These are phyloP conservation scores for Eutypella sp. DNA, from an alignment of 2,329 filamentous ascomycete genomes.

Conservation along the genomic window DNA sequence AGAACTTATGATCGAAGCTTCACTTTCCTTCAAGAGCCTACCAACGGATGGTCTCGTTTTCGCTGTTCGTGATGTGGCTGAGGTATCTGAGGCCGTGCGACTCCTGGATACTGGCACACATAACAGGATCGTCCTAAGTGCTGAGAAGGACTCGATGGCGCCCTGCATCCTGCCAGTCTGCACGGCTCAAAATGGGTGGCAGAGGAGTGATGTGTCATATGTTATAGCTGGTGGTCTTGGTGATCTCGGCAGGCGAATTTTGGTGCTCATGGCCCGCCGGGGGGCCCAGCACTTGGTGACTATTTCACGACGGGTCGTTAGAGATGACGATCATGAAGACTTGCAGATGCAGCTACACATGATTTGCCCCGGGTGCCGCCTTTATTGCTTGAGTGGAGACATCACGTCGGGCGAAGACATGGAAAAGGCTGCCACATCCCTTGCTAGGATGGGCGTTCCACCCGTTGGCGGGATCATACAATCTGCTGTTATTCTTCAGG, in stretches of 20 bases:
- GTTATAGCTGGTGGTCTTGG: conserved; percentile 11
- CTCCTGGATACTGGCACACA: background rate
- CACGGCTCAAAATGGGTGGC: too few relatives aligned
- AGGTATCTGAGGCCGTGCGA: background rate
- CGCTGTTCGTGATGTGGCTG: background rate
- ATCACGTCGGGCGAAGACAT: too few relatives aligned
- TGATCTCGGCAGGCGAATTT: conserved; percentile 7
- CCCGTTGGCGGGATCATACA: conserved; percentile 12
- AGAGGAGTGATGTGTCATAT: too few relatives aligned
- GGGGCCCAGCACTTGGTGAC: conserved; percentile 9
- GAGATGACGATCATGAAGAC: background rate
- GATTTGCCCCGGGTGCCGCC: background rate
- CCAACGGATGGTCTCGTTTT: background rate
- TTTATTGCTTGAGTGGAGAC: too few relatives aligned
- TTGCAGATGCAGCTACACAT: background rate
- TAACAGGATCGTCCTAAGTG: too few relatives aligned
- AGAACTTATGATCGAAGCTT: background rate
- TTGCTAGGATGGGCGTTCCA: background rate
- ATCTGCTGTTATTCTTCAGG: conserved; percentile 8
- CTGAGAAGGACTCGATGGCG: too few relatives aligned
- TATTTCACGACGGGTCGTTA: conserved; percentile 2
- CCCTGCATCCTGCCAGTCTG: too few relatives aligned
- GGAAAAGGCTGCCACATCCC: too few relatives aligned
- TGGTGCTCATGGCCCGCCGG: conserved; percentile 4
- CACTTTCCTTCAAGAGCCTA: background rate